Evolutionary conservation across 345 rosid species (phyloP).

Genomic region (Gossypium thurberi): DNA sequence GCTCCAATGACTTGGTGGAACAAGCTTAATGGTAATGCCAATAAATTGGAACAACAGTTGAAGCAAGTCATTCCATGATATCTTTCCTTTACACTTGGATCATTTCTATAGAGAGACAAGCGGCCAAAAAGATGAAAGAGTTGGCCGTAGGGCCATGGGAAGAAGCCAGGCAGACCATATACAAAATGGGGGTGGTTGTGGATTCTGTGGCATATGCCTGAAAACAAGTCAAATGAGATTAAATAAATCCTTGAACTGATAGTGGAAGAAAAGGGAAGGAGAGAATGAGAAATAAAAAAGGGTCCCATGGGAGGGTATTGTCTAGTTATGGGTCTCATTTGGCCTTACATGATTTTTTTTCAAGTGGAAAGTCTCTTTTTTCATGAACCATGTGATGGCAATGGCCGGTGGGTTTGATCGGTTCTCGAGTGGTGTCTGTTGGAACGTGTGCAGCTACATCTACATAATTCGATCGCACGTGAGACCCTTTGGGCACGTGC

Average conservation of each 20-base stretch:
- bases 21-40: background rate
- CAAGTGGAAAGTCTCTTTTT: slow-evolving; percentile 8
- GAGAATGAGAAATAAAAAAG: background rate
- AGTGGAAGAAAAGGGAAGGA: slow-evolving; percentile 3
- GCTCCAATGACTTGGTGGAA: background rate
- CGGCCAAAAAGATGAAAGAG: background rate
- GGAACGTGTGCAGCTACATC: slow-evolving; percentile 12
- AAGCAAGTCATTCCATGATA: slow-evolving; percentile 1
- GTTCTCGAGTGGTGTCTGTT: slow-evolving; percentile 14
- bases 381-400: slow-evolving; percentile 25
- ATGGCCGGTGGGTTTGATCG: slow-evolving; percentile 14
- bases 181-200: background rate
- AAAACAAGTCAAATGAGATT: background rate
- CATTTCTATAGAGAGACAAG: background rate
- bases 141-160: too few species aligned
- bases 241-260: slow-evolving; percentile 5
- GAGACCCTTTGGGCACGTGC: slow-evolving; percentile 4
- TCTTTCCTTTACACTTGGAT: slow-evolving; percentile 8
- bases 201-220: slow-evolving; percentile 4
- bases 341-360: background rate
- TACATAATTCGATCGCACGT: slow-evolving; percentile 5
- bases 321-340: background rate
- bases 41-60: background rate
- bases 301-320: slow-evolving; percentile 6
- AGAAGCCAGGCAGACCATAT: background rate